Evolutionary conservation across 768 basidiomycete genomes (phyloP).

Genomic region (Glaciozyma martinii): DNA sequence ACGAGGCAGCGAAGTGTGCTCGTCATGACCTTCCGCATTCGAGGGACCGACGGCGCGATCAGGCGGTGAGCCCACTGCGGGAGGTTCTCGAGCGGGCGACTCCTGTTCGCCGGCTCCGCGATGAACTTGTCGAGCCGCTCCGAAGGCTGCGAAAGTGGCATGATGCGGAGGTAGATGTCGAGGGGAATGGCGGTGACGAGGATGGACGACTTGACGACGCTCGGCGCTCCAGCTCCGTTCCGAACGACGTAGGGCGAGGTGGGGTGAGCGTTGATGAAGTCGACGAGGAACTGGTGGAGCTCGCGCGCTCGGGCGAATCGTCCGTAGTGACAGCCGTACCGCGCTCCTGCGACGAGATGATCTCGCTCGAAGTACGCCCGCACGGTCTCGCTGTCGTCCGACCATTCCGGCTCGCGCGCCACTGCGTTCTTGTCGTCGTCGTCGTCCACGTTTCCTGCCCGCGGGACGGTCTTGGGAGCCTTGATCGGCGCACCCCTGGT

Average conservation of each 20-base stretch:
- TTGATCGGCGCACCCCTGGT: neutral
- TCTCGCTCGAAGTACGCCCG: conserved; percentile 59
- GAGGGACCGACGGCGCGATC: conserved; percentile 5
- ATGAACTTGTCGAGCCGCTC: conserved; percentile 54
- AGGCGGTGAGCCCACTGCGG: conserved; percentile 12
- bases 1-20: conserved; percentile 51
- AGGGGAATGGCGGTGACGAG: conserved; percentile 60
- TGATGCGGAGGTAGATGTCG: conserved; percentile 55
- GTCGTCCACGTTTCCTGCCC: neutral
- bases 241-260: conserved; percentile 49
- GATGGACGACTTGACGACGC: conserved; percentile 54
- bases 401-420: neutral
- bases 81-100: conserved; percentile 1
- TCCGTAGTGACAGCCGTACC: conserved; percentile 65
- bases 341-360: conserved; percentile 58
- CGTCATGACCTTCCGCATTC: conserved; percentile 42
- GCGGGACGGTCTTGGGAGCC: too few relatives aligned
- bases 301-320: conserved; percentile 56
- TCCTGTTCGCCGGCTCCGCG: conserved; percentile 44
- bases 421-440: neutral
- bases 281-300: conserved; percentile 53
- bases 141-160: conserved; percentile 52
- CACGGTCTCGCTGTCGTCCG: conserved; percentile 7
- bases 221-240: conserved; percentile 38
- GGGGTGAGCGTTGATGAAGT: conserved; percentile 44